phyloP scores from a whole-genome alignment of 1,139 yeast species.

The Yamadazyma blattariae region DNA sequence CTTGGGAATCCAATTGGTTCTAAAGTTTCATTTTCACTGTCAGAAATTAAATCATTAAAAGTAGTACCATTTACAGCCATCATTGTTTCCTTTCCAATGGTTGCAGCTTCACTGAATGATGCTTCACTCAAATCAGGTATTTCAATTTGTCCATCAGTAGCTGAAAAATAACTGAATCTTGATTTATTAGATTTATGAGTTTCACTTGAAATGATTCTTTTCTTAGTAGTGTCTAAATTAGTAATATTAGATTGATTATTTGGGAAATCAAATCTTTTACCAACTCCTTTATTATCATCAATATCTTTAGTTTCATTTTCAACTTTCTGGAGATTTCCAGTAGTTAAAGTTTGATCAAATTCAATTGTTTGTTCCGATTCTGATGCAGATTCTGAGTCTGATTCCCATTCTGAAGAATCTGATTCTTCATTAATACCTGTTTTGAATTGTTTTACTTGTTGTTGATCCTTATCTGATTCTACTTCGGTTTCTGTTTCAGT shows the following conservation, averaged over 20 bases:
- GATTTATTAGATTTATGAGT: conserved; percentile 17
- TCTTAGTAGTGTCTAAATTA: conserved; percentile 23
- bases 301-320: neutral
- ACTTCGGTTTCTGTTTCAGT: neutral
- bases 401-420: neutral
- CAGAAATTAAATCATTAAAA: conserved; percentile 22
- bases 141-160: conserved; percentile 38
- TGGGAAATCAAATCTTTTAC: conserved; percentile 39
- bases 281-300: conserved; percentile 28
- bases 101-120: conserved; percentile 17
- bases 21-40: conserved; percentile 16
- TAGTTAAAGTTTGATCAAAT: conserved; percentile 4
- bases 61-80: conserved; percentile 27
- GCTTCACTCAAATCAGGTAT: conserved; percentile 39
- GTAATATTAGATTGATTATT: conserved; percentile 33
- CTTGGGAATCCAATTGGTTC: conserved; percentile 39
- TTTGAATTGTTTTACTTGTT: no score
- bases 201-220: conserved; percentile 14
- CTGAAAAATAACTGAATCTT: conserved; percentile 24
- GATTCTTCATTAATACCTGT: neutral
- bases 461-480: neutral
- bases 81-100: conserved; percentile 17
- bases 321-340: no score
- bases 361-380: conserved; percentile 10
- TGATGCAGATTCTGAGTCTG: neutral